Evolutionary conservation across 495 filamentous ascomycete species (phyloP).

Genomic region (Aspergillus asperescens): DNA sequence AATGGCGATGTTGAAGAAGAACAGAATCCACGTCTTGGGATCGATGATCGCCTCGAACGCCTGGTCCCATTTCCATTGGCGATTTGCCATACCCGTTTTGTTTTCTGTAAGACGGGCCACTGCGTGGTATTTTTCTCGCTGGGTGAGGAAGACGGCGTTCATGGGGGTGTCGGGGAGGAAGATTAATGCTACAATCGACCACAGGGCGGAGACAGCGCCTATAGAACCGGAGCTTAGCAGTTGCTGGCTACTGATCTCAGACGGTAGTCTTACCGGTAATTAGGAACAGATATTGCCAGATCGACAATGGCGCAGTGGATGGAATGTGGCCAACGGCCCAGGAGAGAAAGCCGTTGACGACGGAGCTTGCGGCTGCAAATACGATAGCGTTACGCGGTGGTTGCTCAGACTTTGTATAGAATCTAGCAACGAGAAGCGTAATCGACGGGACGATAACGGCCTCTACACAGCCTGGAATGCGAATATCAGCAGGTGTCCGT

Average conservation of each 20-base stretch:
- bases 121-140: slow-evolving; percentile 41
- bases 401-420: slow-evolving; percentile 59
- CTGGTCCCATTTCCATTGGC: slow-evolving; percentile 37
- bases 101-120: slow-evolving; percentile 41
- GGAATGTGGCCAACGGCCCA: slow-evolving; percentile 53
- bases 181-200: slow-evolving; percentile 46
- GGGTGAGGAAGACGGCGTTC: slow-evolving; percentile 49
- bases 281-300: slow-evolving; percentile 5
- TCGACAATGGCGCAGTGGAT: slow-evolving; percentile 1
- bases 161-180: slow-evolving; percentile 49
- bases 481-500: not conserved
- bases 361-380: slow-evolving; percentile 56
- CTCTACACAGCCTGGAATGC: slow-evolving; percentile 37
- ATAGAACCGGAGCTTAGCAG: slow-evolving; percentile 49
- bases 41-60: slow-evolving; percentile 28
- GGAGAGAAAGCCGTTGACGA: slow-evolving; percentile 53
- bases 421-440: slow-evolving; percentile 37
- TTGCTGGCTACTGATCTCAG: no score
- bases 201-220: slow-evolving; percentile 51
- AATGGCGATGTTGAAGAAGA: slow-evolving; percentile 13
- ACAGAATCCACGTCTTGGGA: slow-evolving; percentile 31
- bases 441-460: slow-evolving; percentile 52
- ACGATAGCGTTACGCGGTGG: slow-evolving; percentile 52
- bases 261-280: slow-evolving; percentile 15
- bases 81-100: slow-evolving; percentile 48